phyloP scores from a whole-genome alignment of 2,329 filamentous ascomycete genomes.

The Fusarium nematophilum region DNA sequence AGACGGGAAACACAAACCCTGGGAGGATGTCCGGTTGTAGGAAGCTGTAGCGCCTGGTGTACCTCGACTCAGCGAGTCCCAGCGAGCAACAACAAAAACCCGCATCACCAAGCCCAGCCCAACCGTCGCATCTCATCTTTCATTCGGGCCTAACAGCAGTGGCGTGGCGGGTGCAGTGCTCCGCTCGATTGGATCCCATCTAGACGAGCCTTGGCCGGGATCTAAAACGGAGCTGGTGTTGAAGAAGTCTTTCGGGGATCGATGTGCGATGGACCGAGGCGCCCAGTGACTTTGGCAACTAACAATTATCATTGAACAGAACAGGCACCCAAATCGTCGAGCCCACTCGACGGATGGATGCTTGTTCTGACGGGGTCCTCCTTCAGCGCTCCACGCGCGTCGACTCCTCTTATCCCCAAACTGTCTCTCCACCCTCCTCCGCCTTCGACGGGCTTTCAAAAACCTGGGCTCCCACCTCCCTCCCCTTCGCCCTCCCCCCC shows the following conservation, averaged over 20 bases:
- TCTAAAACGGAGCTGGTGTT: slow-evolving; percentile 13
- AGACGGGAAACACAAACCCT: slow-evolving; percentile 11
- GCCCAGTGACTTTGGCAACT: slow-evolving; percentile 26
- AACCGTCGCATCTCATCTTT: slow-evolving; percentile 18
- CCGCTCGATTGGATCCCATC: slow-evolving; percentile 32
- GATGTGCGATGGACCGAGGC: slow-evolving; percentile 29
- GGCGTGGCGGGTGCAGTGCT: slow-evolving; percentile 23
- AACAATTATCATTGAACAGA: background rate
- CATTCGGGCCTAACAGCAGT: slow-evolving; percentile 38
- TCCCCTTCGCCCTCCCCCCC: slow-evolving; percentile 12
- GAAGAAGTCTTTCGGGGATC: slow-evolving; percentile 23
- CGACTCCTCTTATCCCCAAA: background rate
- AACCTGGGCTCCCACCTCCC: too few relatives aligned
- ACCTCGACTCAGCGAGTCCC: slow-evolving; percentile 4
- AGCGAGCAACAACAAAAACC: slow-evolving; percentile 5
- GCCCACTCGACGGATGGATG: too few relatives aligned
- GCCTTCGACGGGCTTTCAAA: slow-evolving; percentile 23
- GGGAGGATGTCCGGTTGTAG: slow-evolving; percentile 15
- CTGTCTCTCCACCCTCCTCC: slow-evolving; percentile 15
- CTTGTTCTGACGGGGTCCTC: slow-evolving; percentile 17
- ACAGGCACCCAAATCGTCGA: slow-evolving; percentile 16
- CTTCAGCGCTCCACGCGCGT: slow-evolving; percentile 15
- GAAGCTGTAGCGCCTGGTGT: slow-evolving; percentile 9
- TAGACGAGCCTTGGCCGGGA: slow-evolving; percentile 29
- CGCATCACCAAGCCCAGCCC: slow-evolving; percentile 13